Base-by-base conservation (phyloP, 2,329 filamentous ascomycete species). In the Fusarium euwallaceae region DNA sequence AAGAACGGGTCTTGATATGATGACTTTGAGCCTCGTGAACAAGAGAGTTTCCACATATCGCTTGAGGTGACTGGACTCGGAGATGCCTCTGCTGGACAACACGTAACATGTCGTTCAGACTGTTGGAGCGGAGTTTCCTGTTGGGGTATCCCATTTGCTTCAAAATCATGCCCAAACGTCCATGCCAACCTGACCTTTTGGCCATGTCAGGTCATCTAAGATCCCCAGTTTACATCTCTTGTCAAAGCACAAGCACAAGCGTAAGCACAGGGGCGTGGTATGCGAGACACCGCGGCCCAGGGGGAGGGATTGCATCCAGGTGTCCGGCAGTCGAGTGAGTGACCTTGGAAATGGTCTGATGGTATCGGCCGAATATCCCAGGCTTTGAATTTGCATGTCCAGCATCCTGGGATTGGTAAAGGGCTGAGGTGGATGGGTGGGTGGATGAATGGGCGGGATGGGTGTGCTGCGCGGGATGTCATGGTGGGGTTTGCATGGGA, bases 401-500 rank as follows among this genome's bases (percentile, higher is more conserved):
- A 34, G 63, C 32, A 60, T 48, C 55, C 37, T 41, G 39, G 32
- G 55, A 37, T 39, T 39, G 34, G 41, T 32, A 67, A 45, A 75
- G 55, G 61, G 41, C 60, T 62, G 51, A 61, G 62, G 27, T 41
- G 43, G 61, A 51, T 43, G n/a, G 32, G 22, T 34, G 39, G 62
- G 22, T 34, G 39, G 62, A 27, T 41, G 43, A 55, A 51, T 32
- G 16, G 32, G 27, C 32, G 39, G 53, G 53, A 36, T 56, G 24
- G 22, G 20, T 55, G 29, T 45, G 56, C 48, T 70, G 66, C 48
- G 76, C 69, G 71, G 74, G 76, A 76, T 78, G 74, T 61, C 67
- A 78, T 65, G 43, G 69, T 70, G 74, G 74, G 69, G 73, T 69
- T 61, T 41, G 41, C 45, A 51, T 65, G 24, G 24, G 24, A 16